These are phyloP conservation scores for Paecilomyces niveus DNA, from an alignment of 2,329 filamentous ascomycete genomes.

Conservation along the genomic window DNA sequence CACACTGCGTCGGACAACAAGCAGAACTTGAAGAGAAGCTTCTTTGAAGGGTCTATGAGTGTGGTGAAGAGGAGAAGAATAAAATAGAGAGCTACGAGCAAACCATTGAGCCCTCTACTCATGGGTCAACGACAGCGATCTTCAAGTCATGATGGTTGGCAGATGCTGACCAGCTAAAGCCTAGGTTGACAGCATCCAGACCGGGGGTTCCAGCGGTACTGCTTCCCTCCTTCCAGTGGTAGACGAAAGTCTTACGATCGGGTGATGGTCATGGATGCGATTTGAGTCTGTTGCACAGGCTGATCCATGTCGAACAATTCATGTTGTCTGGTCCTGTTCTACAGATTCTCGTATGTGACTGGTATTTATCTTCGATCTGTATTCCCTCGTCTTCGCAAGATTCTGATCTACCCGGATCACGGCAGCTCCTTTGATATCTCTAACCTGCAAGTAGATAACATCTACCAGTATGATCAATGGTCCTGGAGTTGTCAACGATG, in stretches of 20 bases:
- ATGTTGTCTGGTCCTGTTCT: background rate
- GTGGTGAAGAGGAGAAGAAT: background rate
- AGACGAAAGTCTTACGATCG: background rate
- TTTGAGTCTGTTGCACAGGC: background rate
- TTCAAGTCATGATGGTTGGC: background rate
- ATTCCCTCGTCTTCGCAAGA: background rate
- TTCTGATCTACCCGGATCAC: background rate
- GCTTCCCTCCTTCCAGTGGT: background rate
- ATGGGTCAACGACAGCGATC: background rate
- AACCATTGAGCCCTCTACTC: background rate
- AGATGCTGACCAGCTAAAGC: background rate
- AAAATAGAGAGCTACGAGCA: background rate
- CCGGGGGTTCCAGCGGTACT: background rate
- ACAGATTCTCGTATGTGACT: background rate
- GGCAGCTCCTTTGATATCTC: background rate
- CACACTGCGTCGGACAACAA: background rate
- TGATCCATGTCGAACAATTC: background rate
- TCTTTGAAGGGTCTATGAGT: background rate
- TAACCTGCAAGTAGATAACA: background rate
- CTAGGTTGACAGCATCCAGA: background rate
- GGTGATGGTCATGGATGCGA: background rate
- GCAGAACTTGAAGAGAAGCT: background rate
- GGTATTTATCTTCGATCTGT: background rate
- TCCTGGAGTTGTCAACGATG: background rate
- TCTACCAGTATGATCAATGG: background rate